Conservation (phyloP, 164 flowering plant species). For the Magnolia sinica region DNA sequence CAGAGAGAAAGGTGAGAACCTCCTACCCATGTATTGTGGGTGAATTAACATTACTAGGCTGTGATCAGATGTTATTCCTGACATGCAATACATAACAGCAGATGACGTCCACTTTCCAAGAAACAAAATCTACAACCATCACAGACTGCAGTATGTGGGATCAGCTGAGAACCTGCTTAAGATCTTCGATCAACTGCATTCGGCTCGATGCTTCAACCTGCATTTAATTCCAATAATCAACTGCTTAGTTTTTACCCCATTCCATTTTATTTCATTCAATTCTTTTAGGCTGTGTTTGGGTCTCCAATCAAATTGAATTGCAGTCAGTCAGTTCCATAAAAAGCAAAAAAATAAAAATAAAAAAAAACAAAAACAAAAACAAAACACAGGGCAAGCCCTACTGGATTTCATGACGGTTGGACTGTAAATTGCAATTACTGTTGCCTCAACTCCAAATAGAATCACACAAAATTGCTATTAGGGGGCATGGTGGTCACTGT, state of each 20-base stretch:
- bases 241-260: neutral
- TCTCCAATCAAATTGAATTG: neutral
- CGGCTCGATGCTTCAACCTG: constrained; percentile 32
- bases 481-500: neutral
- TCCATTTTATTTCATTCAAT: too few relatives aligned
- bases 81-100: neutral
- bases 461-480: neutral
- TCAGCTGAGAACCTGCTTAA: constrained; percentile 21
- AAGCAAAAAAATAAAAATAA: neutral
- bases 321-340: neutral
- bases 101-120: neutral
- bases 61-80: neutral
- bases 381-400: neutral
- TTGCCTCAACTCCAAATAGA: neutral
- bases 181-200: constrained; percentile 24
- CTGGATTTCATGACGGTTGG: neutral
- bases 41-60: neutral
- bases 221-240: constrained; percentile 13
- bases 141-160: neutral
- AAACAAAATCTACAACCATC: neutral
- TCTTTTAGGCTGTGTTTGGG: too few relatives aligned
- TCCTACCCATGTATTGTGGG: neutral
- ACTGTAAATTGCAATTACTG: neutral
- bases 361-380: neutral
- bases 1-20: neutral